Base-by-base conservation (phyloP, 2,329 filamentous ascomycete genomes). In the Diplodia mutila region DNA sequence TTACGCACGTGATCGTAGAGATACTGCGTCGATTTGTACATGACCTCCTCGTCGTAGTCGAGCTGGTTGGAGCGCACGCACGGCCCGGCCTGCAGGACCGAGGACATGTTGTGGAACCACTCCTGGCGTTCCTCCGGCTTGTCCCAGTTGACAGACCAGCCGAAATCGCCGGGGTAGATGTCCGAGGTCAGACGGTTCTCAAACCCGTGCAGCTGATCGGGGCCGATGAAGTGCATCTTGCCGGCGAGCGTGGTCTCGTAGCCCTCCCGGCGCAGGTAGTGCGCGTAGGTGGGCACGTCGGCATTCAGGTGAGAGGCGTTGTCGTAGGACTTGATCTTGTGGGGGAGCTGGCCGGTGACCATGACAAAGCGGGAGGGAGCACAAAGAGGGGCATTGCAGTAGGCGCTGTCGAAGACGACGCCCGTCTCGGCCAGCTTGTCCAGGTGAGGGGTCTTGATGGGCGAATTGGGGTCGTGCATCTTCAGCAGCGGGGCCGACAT, bases 101-200 rank as follows among this genome's bases (percentile, higher is more conserved):
- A 97, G 75, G 92, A 94, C 80, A 94, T 93, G 78, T 97, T 97
- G 84, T 97, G 94, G 78, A 76, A 97, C 92, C 93, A 97, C 80
- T 97, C 94, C 51, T 94, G 88, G 54, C 94, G 87, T 49, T 88
- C 89, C 39, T 93, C 82, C 54, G 94, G 93, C 78, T 94, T 89
- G 77, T 97, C 94, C 94, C 94, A 97, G 81, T 97, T 94, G 70
- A 97, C 94, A 14, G 90, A 90, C 94, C 94, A 97, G 71, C 94
- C 94, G 76, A 95, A 93, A 76, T 97, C 94, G 68, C 91, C 94
- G 0, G 94, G 94, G 79, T 97, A 97, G 76, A 97, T 97, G 78
- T 97, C 94, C 72, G 90, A 92, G n/a, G 94, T 97, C 74, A 97
- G 85, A 67, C 94, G 89, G 75, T 92, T 91, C 83, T 97, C 94